phyloP scores from a whole-genome alignment of 192 early-diverging fungal species.

The Coemansia umbellata region DNA sequence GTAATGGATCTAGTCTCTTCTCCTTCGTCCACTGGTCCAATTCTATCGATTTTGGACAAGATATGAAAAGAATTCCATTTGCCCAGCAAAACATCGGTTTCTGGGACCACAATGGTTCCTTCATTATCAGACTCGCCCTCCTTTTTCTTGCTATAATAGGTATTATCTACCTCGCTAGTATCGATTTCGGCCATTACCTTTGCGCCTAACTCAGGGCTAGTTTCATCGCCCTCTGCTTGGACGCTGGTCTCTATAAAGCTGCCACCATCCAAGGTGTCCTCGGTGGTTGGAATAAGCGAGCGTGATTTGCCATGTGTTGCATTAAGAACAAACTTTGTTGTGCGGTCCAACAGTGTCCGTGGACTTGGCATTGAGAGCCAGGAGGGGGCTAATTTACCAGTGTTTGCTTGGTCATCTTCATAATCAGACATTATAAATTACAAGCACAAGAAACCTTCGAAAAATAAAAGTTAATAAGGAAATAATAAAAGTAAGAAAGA shows the following conservation, averaged over 20 bases:
- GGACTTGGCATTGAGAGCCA: conserved; percentile 31
- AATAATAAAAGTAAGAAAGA: neutral
- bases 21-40: neutral
- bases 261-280: neutral
- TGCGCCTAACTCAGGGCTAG: no score
- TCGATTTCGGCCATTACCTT: no score
- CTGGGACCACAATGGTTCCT: conserved; percentile 18
- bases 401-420: conserved; percentile 9
- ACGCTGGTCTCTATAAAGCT: conserved; percentile 8
- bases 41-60: neutral
- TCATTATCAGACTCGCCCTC: neutral
- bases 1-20: conserved; percentile 4
- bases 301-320: conserved; percentile 46
- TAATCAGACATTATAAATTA: conserved; percentile 25
- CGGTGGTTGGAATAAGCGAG: conserved; percentile 39
- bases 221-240: conserved; percentile 4
- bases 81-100: conserved; percentile 31
- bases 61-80: conserved; percentile 18
- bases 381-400: neutral
- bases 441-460: neutral
- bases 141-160: neutral
- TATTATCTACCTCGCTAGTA: neutral
- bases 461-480: neutral
- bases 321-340: conserved; percentile 44
- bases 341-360: conserved; percentile 28